Base-by-base conservation (phyloP, 768 basidiomycete genomes). In the Gymnopilus junonius region DNA sequence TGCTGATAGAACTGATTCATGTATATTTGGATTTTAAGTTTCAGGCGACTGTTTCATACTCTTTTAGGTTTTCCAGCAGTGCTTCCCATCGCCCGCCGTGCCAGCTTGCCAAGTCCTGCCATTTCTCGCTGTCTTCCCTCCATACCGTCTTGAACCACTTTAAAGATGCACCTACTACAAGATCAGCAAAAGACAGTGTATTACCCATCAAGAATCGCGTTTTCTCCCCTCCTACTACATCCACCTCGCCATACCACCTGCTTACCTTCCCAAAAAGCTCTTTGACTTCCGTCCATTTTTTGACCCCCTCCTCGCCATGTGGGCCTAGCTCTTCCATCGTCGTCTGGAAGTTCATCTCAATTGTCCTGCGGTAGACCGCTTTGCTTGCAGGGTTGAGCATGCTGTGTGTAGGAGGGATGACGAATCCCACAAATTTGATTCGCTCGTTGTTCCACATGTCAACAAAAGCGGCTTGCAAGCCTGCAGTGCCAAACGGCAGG, bases 101-200 rank as follows among this genome's bases (percentile, higher is more conserved):
- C 75, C 73, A 77, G 8, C 39, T 64, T 54, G 56, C 61, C 31
- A 81, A 55, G 10, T 72, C 68, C 42, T 70, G 70, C 80, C 79
- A 82, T 60, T 75, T 73, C 35, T 64, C 65, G 56, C 76, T 77
- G 8, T 76, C 72, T 35, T 73, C 71, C 12, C 77, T 75, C 59
- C 70, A 72, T 1, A 76, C 20, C 1, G 60, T 62, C 29, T 55
- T 57, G 35, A 62, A 34, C 58, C 66, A 64, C 12, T 62, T 64
- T 3, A 59, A 37, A 31, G 53, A 53, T 83, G 83, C 56, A 83
- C 69, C 78, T 17, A 78, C 55, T 2, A 69, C 65, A n/a, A 82
- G 67, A 63, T 83, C 81, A 3, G 72, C 69, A 63, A 75, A 82
- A 1, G 73, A 73, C 25, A 74, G 54, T 0, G 55, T 67, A 4